A percentile compares a stretch with the other conserved stretches of the same genome.
Evolutionary conservation across 1,284 basidiomycete species (phyloP).

Genomic region (Rugosomyces carneus): DNA sequence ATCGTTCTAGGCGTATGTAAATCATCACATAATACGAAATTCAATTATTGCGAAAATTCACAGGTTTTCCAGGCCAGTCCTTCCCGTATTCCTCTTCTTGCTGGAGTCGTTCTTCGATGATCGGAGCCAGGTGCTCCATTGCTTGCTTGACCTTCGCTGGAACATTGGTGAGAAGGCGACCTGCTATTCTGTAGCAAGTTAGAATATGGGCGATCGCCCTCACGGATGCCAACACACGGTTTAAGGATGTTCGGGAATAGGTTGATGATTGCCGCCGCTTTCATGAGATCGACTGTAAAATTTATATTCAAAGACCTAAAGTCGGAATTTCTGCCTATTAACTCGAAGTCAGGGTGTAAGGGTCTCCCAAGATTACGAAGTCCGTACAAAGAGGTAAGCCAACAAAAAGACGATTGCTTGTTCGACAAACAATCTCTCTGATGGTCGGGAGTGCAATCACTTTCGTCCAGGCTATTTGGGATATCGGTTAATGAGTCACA

Average conservation of each 20-base stretch:
- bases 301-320: constrained; percentile 30
- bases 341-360: neutral
- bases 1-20: constrained; percentile 24
- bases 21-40: neutral
- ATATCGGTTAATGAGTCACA: neutral
- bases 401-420: constrained; percentile 33
- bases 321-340: constrained; percentile 35
- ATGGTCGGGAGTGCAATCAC: constrained; percentile 26
- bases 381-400: constrained; percentile 33
- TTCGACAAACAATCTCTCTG: constrained; percentile 26
- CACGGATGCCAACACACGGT: neutral
- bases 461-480: constrained; percentile 33
- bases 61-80: constrained; percentile 31
- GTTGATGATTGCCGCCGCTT: constrained; percentile 21
- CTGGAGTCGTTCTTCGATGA: constrained; percentile 31
- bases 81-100: constrained; percentile 29
- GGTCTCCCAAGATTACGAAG: neutral
- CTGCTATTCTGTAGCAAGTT: constrained; percentile 8
- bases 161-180: constrained; percentile 23
- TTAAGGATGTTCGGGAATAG: constrained; percentile 32
- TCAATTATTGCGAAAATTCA: constrained; percentile 12
- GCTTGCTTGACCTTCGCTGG: constrained; percentile 37
- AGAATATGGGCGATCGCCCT: neutral
- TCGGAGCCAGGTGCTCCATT: constrained; percentile 25
- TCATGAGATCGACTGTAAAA: constrained; percentile 26